A percentile compares a stretch with the other conserved stretches of the same genome.
phyloP scores from a whole-genome alignment of 192 early-diverging fungal genomes.

The Coemansia sp. region DNA sequence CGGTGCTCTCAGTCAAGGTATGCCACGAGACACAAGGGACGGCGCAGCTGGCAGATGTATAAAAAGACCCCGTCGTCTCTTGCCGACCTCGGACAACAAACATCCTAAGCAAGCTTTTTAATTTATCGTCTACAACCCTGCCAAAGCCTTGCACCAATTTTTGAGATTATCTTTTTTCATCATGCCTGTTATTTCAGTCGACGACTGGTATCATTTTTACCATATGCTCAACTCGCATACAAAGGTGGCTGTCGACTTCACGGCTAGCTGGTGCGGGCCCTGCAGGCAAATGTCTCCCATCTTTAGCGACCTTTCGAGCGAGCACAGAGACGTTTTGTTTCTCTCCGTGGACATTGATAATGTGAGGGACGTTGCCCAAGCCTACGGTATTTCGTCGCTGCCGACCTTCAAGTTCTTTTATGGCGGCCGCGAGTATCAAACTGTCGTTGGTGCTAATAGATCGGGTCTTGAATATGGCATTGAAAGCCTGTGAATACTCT shows the following conservation, averaged over 20 bases:
- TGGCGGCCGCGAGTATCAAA: constrained; percentile 60
- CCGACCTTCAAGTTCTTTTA: constrained; percentile 80
- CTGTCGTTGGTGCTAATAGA: constrained; percentile 68
- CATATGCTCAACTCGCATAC: constrained; percentile 18
- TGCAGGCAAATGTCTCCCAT: constrained; percentile 76
- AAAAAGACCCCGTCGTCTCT: background rate
- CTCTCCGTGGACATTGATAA: constrained; percentile 88
- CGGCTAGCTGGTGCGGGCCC: constrained; percentile 86
- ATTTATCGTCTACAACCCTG: background rate
- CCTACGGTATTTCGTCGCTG: constrained; percentile 66
- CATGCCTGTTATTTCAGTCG: constrained; percentile 18
- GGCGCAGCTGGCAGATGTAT: background rate
- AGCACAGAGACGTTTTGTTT: constrained; percentile 65
- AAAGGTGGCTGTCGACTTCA: constrained; percentile 76
- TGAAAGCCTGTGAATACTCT: background rate
- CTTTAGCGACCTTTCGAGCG: constrained; percentile 63
- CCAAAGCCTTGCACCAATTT: background rate
- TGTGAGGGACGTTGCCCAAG: constrained; percentile 43
- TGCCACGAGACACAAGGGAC: background rate
- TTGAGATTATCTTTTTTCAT: background rate
- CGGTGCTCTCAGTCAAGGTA: background rate
- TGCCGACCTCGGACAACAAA: background rate
- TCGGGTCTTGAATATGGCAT: constrained; percentile 17
- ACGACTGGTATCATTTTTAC: constrained; percentile 20
- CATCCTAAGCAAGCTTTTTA: background rate